Evolutionary conservation across 441 rosid species (phyloP).

Genomic region (Macaranga tanarius): DNA sequence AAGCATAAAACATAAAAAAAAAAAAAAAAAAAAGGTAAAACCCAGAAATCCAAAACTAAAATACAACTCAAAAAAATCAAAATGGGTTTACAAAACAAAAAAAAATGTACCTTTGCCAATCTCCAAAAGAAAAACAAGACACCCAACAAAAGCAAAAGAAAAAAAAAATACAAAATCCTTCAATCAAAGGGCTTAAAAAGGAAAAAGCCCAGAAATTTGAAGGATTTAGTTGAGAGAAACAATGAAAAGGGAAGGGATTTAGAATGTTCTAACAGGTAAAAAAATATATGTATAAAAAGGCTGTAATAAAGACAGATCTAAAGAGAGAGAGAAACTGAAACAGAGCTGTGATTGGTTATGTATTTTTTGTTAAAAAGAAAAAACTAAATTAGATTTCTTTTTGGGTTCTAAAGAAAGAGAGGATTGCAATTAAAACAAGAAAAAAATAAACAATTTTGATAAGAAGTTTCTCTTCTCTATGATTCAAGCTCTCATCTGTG

Average conservation of each 20-base stretch:
- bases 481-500: background rate
- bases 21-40: background rate
- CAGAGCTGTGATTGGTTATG: constrained; percentile 24
- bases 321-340: constrained; percentile 16
- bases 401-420: constrained; percentile 16
- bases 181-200: constrained; percentile 25
- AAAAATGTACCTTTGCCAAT: constrained; percentile 23
- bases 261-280: constrained; percentile 19
- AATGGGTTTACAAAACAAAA: background rate
- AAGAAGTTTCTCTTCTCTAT: constrained; percentile 16
- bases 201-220: constrained; percentile 27
- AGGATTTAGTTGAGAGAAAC: constrained; percentile 12
- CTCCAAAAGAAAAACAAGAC: constrained; percentile 3
- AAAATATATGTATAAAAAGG: background rate
- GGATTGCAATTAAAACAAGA: constrained; percentile 5
- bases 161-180: constrained; percentile 33
- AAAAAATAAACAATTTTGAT: constrained; percentile 19
- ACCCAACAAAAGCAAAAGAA: background rate
- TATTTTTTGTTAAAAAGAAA: background rate
- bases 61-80: background rate
- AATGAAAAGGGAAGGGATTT: constrained; percentile 5
- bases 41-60: background rate
- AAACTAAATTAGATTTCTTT: background rate
- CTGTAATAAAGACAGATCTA: constrained; percentile 31
- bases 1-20: background rate